Evolutionary conservation across 495 filamentous ascomycete genomes (phyloP).

Genomic region (Aspergillus avenaceus): DNA sequence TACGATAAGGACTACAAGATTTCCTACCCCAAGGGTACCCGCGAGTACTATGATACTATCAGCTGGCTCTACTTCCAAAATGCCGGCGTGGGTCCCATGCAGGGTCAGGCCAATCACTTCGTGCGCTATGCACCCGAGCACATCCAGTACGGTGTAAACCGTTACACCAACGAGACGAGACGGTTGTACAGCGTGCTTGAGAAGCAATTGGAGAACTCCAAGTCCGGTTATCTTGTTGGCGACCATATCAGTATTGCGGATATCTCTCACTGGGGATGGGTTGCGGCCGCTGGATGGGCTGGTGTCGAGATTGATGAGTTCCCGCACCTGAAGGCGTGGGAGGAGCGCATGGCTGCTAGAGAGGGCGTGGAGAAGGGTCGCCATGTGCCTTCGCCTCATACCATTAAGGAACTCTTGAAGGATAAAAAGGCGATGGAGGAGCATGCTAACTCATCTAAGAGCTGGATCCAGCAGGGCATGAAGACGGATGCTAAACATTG

Average conservation of each 20-base stretch:
- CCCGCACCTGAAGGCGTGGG: slow-evolving; percentile 71
- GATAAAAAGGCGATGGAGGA: slow-evolving; percentile 53
- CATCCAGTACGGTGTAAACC: slow-evolving; percentile 79
- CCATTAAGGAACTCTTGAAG: slow-evolving; percentile 55
- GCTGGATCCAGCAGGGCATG: slow-evolving; percentile 65
- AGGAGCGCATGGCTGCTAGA: slow-evolving; percentile 60
- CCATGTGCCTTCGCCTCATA: slow-evolving; percentile 68
- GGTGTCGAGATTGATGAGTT: slow-evolving; percentile 76
- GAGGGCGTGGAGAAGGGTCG: slow-evolving; percentile 72
- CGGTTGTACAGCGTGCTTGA: slow-evolving; percentile 80
- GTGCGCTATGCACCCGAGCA: slow-evolving; percentile 79
- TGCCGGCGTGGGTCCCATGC: slow-evolving; percentile 87
- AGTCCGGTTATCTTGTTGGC: slow-evolving; percentile 71
- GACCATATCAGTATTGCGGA: slow-evolving; percentile 81
- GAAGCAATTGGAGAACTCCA: slow-evolving; percentile 59
- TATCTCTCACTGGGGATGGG: slow-evolving; percentile 77
- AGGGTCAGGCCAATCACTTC: slow-evolving; percentile 92
- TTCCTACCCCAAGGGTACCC: slow-evolving; percentile 67
- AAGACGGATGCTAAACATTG: slow-evolving; percentile 50
- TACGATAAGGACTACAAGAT: slow-evolving; percentile 86
- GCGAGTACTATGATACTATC: slow-evolving; percentile 74
- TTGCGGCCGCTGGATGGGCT: slow-evolving; percentile 59
- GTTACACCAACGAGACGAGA: slow-evolving; percentile 77
- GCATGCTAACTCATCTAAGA: slow-evolving; percentile 37
- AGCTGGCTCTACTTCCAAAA: slow-evolving; percentile 74